Evolutionary conservation across 768 basidiomycete species (phyloP).

Genomic region (Ramaria rubella): DNA sequence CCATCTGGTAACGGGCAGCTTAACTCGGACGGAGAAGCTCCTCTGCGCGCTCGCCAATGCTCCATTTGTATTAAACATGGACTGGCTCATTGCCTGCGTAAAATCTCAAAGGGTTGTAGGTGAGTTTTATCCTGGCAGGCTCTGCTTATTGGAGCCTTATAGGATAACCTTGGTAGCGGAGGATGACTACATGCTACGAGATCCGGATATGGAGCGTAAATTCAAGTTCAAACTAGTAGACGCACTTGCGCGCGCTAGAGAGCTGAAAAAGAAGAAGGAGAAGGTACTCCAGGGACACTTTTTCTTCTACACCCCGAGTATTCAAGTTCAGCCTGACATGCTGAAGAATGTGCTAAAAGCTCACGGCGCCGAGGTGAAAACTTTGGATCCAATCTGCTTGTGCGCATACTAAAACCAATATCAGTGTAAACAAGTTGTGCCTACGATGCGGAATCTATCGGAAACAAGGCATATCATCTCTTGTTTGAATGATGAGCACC

Average conservation of each 20-base stretch:
- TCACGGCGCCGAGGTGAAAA: conserved; percentile 62
- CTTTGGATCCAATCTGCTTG: not conserved
- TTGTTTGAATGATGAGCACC: conserved; percentile 50
- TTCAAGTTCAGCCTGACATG: conserved; percentile 49
- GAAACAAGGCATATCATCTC: conserved; percentile 58
- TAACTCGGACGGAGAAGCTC: conserved; percentile 86
- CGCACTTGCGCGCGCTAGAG: conserved; percentile 47
- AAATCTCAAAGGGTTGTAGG: conserved; percentile 54
- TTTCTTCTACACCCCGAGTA: conserved; percentile 71
- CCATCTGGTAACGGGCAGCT: conserved; percentile 61
- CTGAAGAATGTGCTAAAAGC: conserved; percentile 64
- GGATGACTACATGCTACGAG: conserved; percentile 49
- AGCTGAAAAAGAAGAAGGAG: conserved; percentile 35
- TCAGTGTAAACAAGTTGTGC: conserved; percentile 34
- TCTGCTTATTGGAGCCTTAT: not conserved
- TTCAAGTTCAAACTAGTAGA: conserved; percentile 58
- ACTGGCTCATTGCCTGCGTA: conserved; percentile 63
- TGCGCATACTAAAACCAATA: not conserved
- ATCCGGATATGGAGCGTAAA: conserved; percentile 57
- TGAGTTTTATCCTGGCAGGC: conserved; percentile 30
- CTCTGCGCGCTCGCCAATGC: conserved; percentile 63
- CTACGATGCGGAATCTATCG: conserved; percentile 49
- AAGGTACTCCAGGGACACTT: conserved; percentile 56
- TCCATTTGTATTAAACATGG: conserved; percentile 53
- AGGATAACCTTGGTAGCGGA: conserved; percentile 44